Evolutionary conservation across 371 early-diverging fungal species (phyloP).

Genomic region (Batkoa obscura): DNA sequence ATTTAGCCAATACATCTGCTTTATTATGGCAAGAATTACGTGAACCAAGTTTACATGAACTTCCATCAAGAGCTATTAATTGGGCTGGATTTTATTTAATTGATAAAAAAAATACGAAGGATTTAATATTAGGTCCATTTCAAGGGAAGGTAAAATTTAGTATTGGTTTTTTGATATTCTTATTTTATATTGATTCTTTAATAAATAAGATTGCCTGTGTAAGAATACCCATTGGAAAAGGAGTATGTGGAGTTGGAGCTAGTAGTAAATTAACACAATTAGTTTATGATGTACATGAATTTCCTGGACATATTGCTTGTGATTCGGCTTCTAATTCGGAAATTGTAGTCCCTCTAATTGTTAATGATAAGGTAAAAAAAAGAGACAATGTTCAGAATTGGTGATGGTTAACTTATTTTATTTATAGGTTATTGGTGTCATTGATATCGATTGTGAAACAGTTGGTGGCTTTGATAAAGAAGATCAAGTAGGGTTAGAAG

Average conservation of each 20-base stretch:
- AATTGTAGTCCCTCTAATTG: slow-evolving; percentile 67
- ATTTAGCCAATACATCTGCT: slow-evolving; percentile 63
- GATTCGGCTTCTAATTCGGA: slow-evolving; percentile 75
- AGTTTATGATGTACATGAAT: slow-evolving; percentile 60
- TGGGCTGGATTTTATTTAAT: slow-evolving; percentile 80
- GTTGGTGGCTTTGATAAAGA: slow-evolving; percentile 40
- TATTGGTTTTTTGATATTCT: slow-evolving; percentile 8
- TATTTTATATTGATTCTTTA: background rate
- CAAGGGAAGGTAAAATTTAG: slow-evolving; percentile 59
- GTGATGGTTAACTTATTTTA: no score
- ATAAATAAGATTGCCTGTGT: slow-evolving; percentile 51
- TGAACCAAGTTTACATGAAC: slow-evolving; percentile 33
- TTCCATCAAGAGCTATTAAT: slow-evolving; percentile 27
- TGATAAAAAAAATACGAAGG: slow-evolving; percentile 21
- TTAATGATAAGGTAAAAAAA: slow-evolving; percentile 20
- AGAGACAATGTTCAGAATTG: no score
- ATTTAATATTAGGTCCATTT: slow-evolving; percentile 69
- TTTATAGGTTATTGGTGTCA: slow-evolving; percentile 31
- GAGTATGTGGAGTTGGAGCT: slow-evolving; percentile 80
- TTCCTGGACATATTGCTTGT: slow-evolving; percentile 84
- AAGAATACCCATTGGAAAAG: slow-evolving; percentile 55
- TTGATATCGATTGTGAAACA: slow-evolving; percentile 70
- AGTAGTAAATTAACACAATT: slow-evolving; percentile 25
- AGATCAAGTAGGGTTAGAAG: no score
- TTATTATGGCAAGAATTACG: slow-evolving; percentile 57